Evolutionary conservation across 495 filamentous ascomycete species (phyloP), one percentile per base, ranked within the genome.

Genomic region (Penicillium ucsense): DNA sequence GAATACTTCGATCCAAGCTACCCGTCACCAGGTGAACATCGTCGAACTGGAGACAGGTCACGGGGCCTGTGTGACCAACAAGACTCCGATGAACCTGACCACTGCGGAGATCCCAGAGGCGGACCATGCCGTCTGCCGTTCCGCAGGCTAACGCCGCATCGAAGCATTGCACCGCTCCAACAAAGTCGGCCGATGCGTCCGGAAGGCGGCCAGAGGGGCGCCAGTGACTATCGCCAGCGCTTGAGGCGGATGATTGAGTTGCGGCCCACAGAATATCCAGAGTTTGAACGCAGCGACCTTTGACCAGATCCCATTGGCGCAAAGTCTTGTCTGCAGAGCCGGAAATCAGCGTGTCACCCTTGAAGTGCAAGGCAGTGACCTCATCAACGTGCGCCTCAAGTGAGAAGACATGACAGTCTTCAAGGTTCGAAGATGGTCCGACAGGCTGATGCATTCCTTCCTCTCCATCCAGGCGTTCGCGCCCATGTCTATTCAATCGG

Each of bases 221-320:
- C 66, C 81, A 82, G 43, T 57, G 67, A 9, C 73, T 71, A 28
- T 66, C 66, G 62, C 70, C 49, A 66, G 70, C 76, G 75, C 88
- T 50, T 6, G 75, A 76, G 31, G 87, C 80, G 6, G 84, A 86
- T 29, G 88, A 89, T 63, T 97, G 94, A 3, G 92, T 89, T 2
- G 92, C 88, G 4, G 92, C 92, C 92, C 92, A 99, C 54, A 99
- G 82, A n/a, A 99, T 90, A 66, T 99, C 92, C 30, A 99, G 72
- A 2, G 92, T 99, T 67, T 99, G 92, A 31, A 97, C 88, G 64
- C 92, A 97, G 43, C 94, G 84, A 6, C 92, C 92, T 59, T 88
- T 95, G 50, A 86, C 84, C 32, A 99, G 70, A 76, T 99, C 92
- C 92, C 92, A 99, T 66, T 99, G 92, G 39, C 92, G 80, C 37